Evolutionary conservation across 495 filamentous ascomycete genomes (phyloP), one percentile per base, ranked within the genome.

Genomic region (Penicillium taxi): DNA sequence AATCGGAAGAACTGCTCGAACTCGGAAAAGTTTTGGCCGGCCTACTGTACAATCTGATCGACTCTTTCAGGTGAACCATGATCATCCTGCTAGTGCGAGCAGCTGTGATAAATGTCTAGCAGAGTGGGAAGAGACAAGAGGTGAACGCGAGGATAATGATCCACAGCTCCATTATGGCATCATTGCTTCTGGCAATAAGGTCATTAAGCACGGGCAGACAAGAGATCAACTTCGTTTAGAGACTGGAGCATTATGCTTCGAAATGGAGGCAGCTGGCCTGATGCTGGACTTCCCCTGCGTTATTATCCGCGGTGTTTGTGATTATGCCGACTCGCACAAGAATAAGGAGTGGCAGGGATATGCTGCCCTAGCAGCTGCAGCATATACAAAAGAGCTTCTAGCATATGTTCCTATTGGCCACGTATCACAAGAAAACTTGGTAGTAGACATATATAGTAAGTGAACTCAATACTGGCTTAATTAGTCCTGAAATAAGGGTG

Each of bases 1-100:
- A 9, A 39, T 47, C 6, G 24, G 18, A 15, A 43, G 46, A 40
- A 54, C 30, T 8, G 19, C 34, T 37, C 40, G 42, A 35, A 55
- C 54, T 24, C 27, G 27, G 32, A 44, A 39, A 27, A 30, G 5
- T 12, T 40, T 34, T 21, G 27, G 35, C 25, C 35, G 24, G 6
- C 24, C 35, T 28, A 19, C 14, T 12, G 16, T 9, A 27, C 2
- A 37, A 6, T 37, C 24, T 2, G 24, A 37, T 28, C 35, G 35
- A 28, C 25, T 37, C 1, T 37, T 37, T 28, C 24, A 37, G 25
- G 14, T 25, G 24, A 3, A 35, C 6, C 9, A 37, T 27, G 24
- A 37, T 28, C 35, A 37, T 16, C 15, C 25, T 28, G 2, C 35
- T 11, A 37, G 14, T 37, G 24, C 15, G 9, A 12, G 25, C 1